phyloP scores from a whole-genome alignment of 2,329 filamentous ascomycete genomes.

The Pseudogymnoascus sp. region DNA sequence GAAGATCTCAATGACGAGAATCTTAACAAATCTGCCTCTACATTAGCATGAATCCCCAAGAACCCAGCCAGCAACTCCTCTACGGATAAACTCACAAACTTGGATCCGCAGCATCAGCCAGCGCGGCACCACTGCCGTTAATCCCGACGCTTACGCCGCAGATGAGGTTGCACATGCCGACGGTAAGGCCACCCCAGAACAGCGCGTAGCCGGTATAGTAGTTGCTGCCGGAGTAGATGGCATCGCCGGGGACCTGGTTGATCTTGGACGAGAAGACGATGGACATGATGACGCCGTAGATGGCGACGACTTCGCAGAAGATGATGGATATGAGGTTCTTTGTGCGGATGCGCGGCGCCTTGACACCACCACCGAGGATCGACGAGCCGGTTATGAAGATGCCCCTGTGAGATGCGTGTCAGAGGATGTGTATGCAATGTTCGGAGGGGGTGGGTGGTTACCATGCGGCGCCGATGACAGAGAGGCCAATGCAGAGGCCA shows the following conservation, averaged over 20 bases:
- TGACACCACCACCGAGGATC: slow-evolving; percentile 93
- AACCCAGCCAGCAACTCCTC: neutral
- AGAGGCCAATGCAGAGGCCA: slow-evolving; percentile 87
- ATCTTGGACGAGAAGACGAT: slow-evolving; percentile 96
- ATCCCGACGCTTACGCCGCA: slow-evolving; percentile 96
- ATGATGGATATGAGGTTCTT: slow-evolving; percentile 99
- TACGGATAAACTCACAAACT: slow-evolving; percentile 58
- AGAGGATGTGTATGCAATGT: neutral
- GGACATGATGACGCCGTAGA: slow-evolving; percentile 99
- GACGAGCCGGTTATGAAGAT: slow-evolving; percentile 98
- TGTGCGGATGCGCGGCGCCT: slow-evolving; percentile 92
- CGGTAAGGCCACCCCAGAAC: slow-evolving; percentile 92
- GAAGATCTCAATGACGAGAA: slow-evolving; percentile 98
- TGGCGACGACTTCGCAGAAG: slow-evolving; percentile 99
- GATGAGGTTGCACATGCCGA: slow-evolving; percentile 90
- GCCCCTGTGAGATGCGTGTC: slow-evolving; percentile 55
- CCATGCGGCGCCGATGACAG: slow-evolving; percentile 96
- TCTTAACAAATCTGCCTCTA: slow-evolving; percentile 78
- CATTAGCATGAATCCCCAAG: slow-evolving; percentile 17
- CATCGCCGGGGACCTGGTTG: slow-evolving; percentile 53
- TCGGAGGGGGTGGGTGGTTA: slow-evolving; percentile 36
- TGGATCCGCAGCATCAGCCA: slow-evolving; percentile 90
- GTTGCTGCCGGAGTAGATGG: slow-evolving; percentile 65
- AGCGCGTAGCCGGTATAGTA: slow-evolving; percentile 93
- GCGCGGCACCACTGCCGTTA: slow-evolving; percentile 91